These are phyloP conservation scores for Phialocephala subalpina DNA, from an alignment of 2,329 filamentous ascomycete species.

Conservation along the genomic window DNA sequence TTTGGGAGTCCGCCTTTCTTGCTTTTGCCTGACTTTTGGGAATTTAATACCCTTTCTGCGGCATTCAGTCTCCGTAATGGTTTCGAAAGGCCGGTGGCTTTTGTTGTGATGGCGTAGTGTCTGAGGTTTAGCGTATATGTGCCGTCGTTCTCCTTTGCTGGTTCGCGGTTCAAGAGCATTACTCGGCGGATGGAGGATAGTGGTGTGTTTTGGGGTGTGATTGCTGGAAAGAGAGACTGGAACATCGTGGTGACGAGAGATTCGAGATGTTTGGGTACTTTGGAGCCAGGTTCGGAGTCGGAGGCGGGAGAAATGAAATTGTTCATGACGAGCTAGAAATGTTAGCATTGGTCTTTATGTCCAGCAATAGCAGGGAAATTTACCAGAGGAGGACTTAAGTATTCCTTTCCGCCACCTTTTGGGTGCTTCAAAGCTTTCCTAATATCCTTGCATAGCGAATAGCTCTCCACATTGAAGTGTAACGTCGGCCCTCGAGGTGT, in stretches of 20 bases:
- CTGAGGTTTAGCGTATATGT: conserved; percentile 86
- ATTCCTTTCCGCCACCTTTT: conserved; percentile 84
- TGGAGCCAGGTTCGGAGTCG: conserved; percentile 56
- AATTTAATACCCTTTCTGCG: conserved; percentile 75
- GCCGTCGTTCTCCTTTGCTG: conserved; percentile 59
- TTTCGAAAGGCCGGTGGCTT: conserved; percentile 83
- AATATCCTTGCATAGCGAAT: conserved; percentile 92
- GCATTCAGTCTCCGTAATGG: conserved; percentile 84
- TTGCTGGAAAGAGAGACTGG: conserved; percentile 94
- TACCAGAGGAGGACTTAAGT: conserved; percentile 82
- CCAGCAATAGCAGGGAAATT: background rate
- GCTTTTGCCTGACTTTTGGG: conserved; percentile 59
- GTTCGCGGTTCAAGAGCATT: conserved; percentile 86
- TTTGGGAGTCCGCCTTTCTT: conserved; percentile 83
- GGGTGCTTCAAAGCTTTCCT: conserved; percentile 84
- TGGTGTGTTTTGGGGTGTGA: conserved; percentile 89
- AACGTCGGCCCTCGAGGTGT: conserved; percentile 92
- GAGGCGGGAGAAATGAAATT: conserved; percentile 79
- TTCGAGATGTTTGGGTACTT: conserved; percentile 93
- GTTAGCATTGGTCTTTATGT: conserved; percentile 38
- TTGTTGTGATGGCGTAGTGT: conserved; percentile 95
- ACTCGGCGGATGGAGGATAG: conserved; percentile 93
- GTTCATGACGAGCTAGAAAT: conserved; percentile 87
- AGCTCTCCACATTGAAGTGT: conserved; percentile 93
- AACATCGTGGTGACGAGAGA: conserved; percentile 92